A percentile compares a stretch with the other conserved stretches of the same genome.
phyloP scores from a whole-genome alignment of 2,329 filamentous ascomycete genomes.

The Calonectria honghensis region DNA sequence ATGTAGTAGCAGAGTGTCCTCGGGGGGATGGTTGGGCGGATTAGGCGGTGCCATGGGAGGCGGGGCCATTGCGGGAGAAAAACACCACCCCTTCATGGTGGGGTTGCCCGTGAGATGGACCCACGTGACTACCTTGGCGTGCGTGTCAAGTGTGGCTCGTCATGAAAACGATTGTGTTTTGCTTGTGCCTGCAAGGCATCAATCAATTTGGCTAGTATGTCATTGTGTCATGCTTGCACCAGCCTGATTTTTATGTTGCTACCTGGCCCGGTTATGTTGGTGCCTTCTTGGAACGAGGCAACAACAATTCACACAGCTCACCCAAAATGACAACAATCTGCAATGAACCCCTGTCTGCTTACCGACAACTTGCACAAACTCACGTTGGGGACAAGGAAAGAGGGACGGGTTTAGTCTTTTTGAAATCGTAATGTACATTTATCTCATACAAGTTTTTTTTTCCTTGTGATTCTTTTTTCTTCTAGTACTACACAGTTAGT shows the following conservation, averaged over 20 bases:
- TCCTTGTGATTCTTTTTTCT: constrained; percentile 51
- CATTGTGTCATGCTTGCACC: constrained; percentile 7
- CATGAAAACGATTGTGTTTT: constrained; percentile 26
- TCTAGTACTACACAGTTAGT: constrained; percentile 57
- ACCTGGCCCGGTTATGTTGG: background rate
- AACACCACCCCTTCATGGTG: constrained; percentile 58
- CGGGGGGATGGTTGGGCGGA: constrained; percentile 49
- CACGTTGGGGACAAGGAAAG: background rate
- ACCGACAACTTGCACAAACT: background rate
- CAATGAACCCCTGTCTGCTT: constrained; percentile 10
- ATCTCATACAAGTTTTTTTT: constrained; percentile 42
- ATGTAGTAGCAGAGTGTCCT: constrained; percentile 27
- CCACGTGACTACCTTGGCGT: constrained; percentile 57
- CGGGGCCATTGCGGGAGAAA: constrained; percentile 58
- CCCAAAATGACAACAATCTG: constrained; percentile 2
- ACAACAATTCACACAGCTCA: background rate
- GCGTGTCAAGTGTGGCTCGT: constrained; percentile 49
- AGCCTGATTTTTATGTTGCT: background rate
- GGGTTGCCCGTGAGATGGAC: constrained; percentile 58
- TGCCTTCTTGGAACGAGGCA: background rate
- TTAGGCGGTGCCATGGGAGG: constrained; percentile 47
- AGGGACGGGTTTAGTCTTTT: background rate
- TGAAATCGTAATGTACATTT: constrained; percentile 21
- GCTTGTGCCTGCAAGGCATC: constrained; percentile 33
- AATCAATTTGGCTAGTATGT: background rate